Evolutionary conservation across 2,329 filamentous ascomycete genomes (phyloP).

Genomic region (Paracamarosporium sp.): DNA sequence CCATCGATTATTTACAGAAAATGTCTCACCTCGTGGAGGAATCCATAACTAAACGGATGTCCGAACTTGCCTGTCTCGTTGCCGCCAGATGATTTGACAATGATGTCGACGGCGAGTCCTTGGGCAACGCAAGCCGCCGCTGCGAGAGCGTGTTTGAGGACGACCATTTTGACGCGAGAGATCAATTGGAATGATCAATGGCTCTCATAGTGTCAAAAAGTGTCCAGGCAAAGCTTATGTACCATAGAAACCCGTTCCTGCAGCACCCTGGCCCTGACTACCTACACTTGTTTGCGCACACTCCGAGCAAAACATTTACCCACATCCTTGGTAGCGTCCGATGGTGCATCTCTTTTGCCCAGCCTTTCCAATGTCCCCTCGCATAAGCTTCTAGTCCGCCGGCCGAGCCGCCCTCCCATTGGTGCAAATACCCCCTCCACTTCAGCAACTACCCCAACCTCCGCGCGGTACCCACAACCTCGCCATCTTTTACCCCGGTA

Average conservation of each 20-base stretch:
- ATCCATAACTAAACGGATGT: constrained; percentile 37
- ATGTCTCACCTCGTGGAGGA: constrained; percentile 34
- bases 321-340: neutral
- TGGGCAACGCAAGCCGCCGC: constrained; percentile 30
- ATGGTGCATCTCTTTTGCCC: neutral
- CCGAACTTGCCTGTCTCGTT: constrained; percentile 38
- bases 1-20: neutral
- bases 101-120: constrained; percentile 30
- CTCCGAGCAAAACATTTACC: constrained; percentile 1
- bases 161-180: constrained; percentile 1
- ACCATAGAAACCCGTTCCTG: neutral
- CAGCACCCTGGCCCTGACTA: neutral
- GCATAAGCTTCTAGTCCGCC: neutral
- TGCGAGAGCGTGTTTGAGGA: neutral
- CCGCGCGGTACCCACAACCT: neutral
- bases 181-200: neutral
- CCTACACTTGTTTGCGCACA: neutral
- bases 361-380: neutral
- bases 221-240: neutral
- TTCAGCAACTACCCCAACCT: neutral
- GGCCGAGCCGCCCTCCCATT: neutral
- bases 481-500: neutral
- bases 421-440: neutral
- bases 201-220: neutral
- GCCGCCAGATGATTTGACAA: constrained; percentile 34